Evolutionary conservation across 148 eudicot genomes (phyloP), one percentile per base, ranked within the genome.

Genomic region (Silene latifolia): DNA sequence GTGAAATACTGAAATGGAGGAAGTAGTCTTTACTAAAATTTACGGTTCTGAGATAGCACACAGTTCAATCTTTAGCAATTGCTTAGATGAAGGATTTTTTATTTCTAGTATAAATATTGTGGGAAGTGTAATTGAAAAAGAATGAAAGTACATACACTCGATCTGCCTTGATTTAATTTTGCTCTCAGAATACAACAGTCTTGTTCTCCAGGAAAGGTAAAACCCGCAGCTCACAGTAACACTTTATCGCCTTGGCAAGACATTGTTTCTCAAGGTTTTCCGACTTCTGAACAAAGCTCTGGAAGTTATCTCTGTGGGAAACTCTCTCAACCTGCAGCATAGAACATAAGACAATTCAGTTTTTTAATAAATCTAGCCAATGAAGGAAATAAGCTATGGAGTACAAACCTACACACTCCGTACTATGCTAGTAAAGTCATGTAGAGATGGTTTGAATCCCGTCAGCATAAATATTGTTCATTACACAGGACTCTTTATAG

Each of bases 251-350:
- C 83, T 87, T 95, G n/a, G 87, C 77, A 59, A 95, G 96, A 73
- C 97, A 95, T 76, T 89, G 97, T 76, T 90, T 95, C 91, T 95
- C 97, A 70, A 95, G 89, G 86, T 90, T 84, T 80, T 91, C 87
- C 13, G 98, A 94, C 74, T 91, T 94, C 82, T 80, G 93, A 72
- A 90, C 84, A 69, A 94, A 94, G 73, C 92, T 90, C 76, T 58
- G 82, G 75, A 94, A 76, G 83, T 85, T 88, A 79, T 94, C 98
- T 83, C 96, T 85, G 85, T 94, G 98, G 5, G 97, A 88, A 73
- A 94, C 98, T 80, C 88, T 86, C 77, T 91, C 98, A 74, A 95
- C 97, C 98, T 95, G 87, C 72, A 79, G 5, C 27, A n/a, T 71
- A n/a, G 63, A 77, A 63, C 63, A 27, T 14, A 9, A 48, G 75